Percentiles rank a stretch among this genome's conserved stretches.
phyloP scores from a whole-genome alignment of 1,284 basidiomycete species.

The Naganishia albida region DNA sequence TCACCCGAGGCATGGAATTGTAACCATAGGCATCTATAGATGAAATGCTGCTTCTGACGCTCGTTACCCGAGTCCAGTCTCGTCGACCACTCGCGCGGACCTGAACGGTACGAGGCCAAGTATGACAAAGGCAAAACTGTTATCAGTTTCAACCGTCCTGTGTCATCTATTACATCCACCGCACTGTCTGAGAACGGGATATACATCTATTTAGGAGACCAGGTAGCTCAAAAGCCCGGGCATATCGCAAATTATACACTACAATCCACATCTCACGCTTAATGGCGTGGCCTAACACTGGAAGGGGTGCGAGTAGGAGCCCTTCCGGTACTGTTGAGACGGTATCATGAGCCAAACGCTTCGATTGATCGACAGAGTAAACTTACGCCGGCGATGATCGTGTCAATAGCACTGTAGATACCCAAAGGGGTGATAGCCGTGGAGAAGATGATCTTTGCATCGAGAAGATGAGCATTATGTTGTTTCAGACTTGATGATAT shows the following conservation, averaged over 20 bases:
- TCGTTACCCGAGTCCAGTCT: no score
- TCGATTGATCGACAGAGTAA: no score
- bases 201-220: background rate
- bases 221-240: background rate
- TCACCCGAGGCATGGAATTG: background rate
- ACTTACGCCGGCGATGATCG: conserved; percentile 42
- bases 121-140: no score
- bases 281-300: conserved; percentile 38
- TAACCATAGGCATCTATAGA: conserved; percentile 2
- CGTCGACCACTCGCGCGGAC: no score
- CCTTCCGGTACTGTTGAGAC: conserved; percentile 38
- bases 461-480: background rate
- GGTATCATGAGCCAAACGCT: background rate
- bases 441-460: conserved; percentile 40
- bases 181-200: conserved; percentile 9
- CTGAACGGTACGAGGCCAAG: no score
- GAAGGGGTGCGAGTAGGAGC: conserved; percentile 46
- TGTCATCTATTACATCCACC: conserved; percentile 25
- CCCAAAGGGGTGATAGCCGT: conserved; percentile 47
- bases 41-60: background rate
- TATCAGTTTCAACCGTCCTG: background rate
- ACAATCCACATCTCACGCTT: background rate
- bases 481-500: background rate
- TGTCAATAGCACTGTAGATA: conserved; percentile 46
- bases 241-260: conserved; percentile 20